Evolutionary conservation across 108 stramenopile species (phyloP).

Genomic region (Nannochloropsis salina): DNA sequence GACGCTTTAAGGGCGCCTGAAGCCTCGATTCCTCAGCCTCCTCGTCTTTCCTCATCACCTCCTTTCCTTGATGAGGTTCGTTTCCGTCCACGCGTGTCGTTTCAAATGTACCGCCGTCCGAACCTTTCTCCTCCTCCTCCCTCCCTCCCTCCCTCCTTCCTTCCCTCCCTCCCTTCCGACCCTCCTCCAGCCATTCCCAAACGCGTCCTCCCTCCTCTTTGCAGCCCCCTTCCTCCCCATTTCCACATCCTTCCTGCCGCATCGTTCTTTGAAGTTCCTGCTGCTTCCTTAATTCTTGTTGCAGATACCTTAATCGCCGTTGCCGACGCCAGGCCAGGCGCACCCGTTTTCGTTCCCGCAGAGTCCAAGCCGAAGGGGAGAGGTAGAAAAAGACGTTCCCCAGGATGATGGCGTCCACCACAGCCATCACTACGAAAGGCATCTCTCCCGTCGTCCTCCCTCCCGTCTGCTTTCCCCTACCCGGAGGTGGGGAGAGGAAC

Average conservation of each 20-base stretch:
- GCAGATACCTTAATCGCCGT: neutral
- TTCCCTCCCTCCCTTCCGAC: too few species aligned
- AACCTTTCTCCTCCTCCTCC: neutral
- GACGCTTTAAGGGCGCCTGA: neutral
- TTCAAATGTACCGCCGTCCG: neutral
- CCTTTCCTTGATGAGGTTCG: too few species aligned
- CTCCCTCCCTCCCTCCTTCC: too few species aligned
- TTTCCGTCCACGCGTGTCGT: too few species aligned
- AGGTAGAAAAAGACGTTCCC: neutral
- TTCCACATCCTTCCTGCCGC: neutral
- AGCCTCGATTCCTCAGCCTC: neutral
- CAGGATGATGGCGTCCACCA: neutral
- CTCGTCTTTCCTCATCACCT: too few species aligned
- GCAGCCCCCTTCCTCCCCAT: neutral
- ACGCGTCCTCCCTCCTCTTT: neutral
- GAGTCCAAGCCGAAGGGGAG: neutral
- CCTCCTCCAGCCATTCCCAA: too few species aligned
- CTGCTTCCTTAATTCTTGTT: neutral
- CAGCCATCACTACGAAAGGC: neutral
- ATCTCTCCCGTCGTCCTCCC: neutral
- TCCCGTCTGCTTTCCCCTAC: neutral
- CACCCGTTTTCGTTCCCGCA: neutral
- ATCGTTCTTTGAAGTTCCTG: neutral
- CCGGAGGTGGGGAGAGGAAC: neutral
- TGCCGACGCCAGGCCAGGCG: neutral